Base-by-base conservation (phyloP, 257 asterid species). In the Paraleonurus japonicus region DNA sequence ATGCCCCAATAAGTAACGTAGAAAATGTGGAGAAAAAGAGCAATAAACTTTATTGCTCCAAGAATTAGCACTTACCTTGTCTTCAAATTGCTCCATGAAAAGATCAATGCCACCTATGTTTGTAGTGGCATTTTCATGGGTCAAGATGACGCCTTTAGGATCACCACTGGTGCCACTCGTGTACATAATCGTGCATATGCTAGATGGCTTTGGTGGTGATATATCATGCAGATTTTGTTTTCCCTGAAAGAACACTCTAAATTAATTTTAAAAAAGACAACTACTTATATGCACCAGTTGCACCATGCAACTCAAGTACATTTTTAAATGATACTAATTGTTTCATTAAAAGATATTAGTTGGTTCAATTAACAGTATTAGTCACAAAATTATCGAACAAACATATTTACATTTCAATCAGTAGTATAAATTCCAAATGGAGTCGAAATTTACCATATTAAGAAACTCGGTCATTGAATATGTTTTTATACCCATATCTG, bases 131-230 rank as follows among this genome's bases (percentile, higher is more conserved):
- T 85, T 91, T 67, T 89, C 96, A 73, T 94, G 99, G 45, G 97
- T 94, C 86, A 94, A 75, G 37, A 94, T 80, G 51, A 94, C 99
- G 22, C 99, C 99, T 85, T 94, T 94, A 0, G 99, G 99, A 51
- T 85, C 86, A 27, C 99, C 99, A 28, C 99, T 91, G 16, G 99
- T 94, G 39, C 99, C 99, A 60, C 99, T 94, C 2, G 99, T 94
- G 84, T 94, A 94, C 99, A 94, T 94, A 47, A 94, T 88, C 12
- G 99, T 91, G 78, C 97, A 81, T 12, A 81, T 83, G 79, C 76
- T 60, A 13, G 74, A 69, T 20, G 95, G 86, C 78, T 78, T 71
- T 1, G 99, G 99, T 1, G 97, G 93, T n/a, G 80, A 81, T 33
- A 81, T 48, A 65, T 86, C 92, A 11, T 75, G 55, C 5, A 87